These are phyloP conservation scores for Neurospora intermedia DNA, from an alignment of 495 filamentous ascomycete species.

Conservation along the genomic window DNA sequence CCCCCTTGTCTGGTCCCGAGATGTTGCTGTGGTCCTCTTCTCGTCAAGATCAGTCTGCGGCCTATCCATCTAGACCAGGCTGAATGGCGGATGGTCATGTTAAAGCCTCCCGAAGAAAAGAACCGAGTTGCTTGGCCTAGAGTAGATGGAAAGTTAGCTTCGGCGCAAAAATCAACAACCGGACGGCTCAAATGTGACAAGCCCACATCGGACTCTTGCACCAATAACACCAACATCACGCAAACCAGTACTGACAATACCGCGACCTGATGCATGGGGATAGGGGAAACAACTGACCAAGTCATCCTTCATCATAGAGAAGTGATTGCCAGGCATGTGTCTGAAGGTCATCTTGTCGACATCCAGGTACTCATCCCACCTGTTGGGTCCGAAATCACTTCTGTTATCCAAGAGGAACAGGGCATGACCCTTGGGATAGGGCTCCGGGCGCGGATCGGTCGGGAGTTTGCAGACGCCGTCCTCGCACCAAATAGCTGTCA, in stretches of 20 bases:
- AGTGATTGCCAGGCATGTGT: slow-evolving; percentile 60
- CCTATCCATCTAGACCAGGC: not conserved
- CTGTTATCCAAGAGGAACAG: slow-evolving; percentile 71
- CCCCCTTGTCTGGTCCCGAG: not conserved
- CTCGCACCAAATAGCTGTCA: slow-evolving; percentile 66
- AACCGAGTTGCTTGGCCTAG: slow-evolving; percentile 31
- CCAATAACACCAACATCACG: too few species aligned
- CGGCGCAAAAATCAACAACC: too few species aligned
- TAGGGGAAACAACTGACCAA: slow-evolving; percentile 28
- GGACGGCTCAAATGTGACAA: too few species aligned
- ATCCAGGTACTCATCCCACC: slow-evolving; percentile 69
- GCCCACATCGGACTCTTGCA: too few species aligned
- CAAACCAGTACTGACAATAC: too few species aligned
- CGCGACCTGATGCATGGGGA: not conserved
- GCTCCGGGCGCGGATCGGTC: slow-evolving; percentile 58
- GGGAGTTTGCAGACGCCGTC: slow-evolving; percentile 69
- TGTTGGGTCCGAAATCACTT: slow-evolving; percentile 65
- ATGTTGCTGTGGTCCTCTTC: not conserved
- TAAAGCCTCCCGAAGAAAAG: slow-evolving; percentile 28
- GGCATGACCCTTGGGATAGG: slow-evolving; percentile 60
- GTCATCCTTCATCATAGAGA: slow-evolving; percentile 58
- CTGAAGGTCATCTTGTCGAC: slow-evolving; percentile 48
- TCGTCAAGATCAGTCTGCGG: not conserved
- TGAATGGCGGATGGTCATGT: not conserved
- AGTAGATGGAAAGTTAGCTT: not conserved